phyloP scores from a whole-genome alignment of 331 rosid species.

The Rhamnella rubrinervis region DNA sequence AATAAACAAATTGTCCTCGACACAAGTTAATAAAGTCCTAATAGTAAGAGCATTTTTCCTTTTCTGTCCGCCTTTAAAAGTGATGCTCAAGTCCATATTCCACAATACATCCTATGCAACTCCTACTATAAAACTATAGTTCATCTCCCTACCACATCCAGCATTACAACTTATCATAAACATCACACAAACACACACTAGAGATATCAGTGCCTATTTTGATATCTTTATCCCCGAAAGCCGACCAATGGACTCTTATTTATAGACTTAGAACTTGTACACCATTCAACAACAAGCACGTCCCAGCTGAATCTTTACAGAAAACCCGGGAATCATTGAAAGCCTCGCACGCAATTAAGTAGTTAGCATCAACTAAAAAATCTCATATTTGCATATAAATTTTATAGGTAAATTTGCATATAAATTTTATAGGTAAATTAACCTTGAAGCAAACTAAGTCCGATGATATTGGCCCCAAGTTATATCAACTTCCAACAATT shows the following conservation, averaged over 20 bases:
- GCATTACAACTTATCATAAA: no score
- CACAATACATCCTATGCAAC: no score
- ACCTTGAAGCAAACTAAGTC: not conserved
- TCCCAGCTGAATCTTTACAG: not conserved
- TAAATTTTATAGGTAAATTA: no score
- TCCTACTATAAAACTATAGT: no score
- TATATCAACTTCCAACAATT: no score
- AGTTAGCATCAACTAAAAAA: not conserved
- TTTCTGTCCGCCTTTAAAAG: not conserved
- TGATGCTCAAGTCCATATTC: not conserved
- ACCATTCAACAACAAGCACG: not conserved
- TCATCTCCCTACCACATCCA: no score
- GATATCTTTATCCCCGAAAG: not conserved
- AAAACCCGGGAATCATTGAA: not conserved
- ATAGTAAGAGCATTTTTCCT: not conserved
- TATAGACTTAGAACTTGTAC: not conserved
- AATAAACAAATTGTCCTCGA: not conserved
- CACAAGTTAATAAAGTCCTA: not conserved
- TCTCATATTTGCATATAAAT: no score
- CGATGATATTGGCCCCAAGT: not conserved
- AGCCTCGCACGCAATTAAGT: not conserved
- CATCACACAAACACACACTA: no score
- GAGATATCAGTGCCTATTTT: not conserved
- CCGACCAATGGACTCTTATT: not conserved
- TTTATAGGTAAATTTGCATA: no score